Conservation (phyloP, 2,329 filamentous ascomycete genomes). For the Harringtonia aguacate region DNA sequence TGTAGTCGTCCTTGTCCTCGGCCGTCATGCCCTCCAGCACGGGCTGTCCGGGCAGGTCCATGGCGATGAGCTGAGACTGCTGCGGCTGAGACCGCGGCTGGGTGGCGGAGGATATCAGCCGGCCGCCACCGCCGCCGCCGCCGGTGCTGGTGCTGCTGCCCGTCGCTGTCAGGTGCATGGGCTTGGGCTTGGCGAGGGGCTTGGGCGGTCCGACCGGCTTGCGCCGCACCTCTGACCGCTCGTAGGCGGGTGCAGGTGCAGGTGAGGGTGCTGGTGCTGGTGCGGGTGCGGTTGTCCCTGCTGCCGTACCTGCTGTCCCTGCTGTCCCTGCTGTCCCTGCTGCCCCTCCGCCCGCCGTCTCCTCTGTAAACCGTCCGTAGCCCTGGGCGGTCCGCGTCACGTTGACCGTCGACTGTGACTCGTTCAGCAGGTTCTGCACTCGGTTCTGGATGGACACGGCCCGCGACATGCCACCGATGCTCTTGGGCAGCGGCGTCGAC, state of each 20-base stretch:
- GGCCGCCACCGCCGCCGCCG: conserved; percentile 1
- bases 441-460: conserved; percentile 86
- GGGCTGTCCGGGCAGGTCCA: conserved; percentile 36
- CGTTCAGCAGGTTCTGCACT: conserved; percentile 74
- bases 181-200: conserved; percentile 50
- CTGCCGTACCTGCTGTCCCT: conserved; percentile 5
- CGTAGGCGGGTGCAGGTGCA: conserved; percentile 4
- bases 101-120: too few species aligned
- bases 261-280: too few species aligned
- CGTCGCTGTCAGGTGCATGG: conserved; percentile 37
- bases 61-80: conserved; percentile 25
- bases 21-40: conserved; percentile 40
- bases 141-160: conserved; percentile 26
- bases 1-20: conserved; percentile 53
- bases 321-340: conserved; percentile 15
- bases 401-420: conserved; percentile 51
- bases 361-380: conserved; percentile 76
- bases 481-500: conserved; percentile 36
- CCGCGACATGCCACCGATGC: conserved; percentile 47
- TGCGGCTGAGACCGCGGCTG: too few species aligned
- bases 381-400: conserved; percentile 69
- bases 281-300: too few species aligned
- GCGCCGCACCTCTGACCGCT: conserved; percentile 4
- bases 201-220: conserved; percentile 16
- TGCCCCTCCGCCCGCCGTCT: conserved; percentile 21